Conservation (phyloP, 1,284 basidiomycete species). For the Taiwanofungus camphoratus region DNA sequence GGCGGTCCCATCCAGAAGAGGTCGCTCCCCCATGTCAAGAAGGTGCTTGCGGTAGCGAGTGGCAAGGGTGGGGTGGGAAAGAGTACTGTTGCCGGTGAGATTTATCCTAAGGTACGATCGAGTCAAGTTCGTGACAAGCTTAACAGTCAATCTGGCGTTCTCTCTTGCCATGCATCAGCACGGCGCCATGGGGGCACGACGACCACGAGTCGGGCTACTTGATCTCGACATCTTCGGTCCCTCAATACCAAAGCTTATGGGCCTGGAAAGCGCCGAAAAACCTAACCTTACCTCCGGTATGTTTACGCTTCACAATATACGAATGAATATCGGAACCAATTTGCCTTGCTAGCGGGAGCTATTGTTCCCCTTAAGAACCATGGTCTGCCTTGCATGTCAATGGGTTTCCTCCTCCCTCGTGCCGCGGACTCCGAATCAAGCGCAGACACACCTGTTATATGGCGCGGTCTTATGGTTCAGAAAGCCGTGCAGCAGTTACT, state of each 20-base stretch:
- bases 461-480: slow-evolving; percentile 98
- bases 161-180: slow-evolving; percentile 50
- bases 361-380: slow-evolving; percentile 87
- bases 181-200: slow-evolving; percentile 25
- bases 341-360: slow-evolving; percentile 69
- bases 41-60: slow-evolving; percentile 83
- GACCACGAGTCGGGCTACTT: slow-evolving; percentile 76
- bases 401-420: slow-evolving; percentile 79
- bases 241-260: slow-evolving; percentile 94
- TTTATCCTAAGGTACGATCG: not conserved
- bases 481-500: slow-evolving; percentile 96
- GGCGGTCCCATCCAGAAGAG: slow-evolving; percentile 50
- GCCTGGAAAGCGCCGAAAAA: slow-evolving; percentile 76
- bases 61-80: slow-evolving; percentile 98
- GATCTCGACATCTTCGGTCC: slow-evolving; percentile 98
- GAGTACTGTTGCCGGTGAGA: slow-evolving; percentile 84
- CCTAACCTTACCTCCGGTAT: slow-evolving; percentile 72
- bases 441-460: slow-evolving; percentile 80
- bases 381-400: slow-evolving; percentile 93
- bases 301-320: slow-evolving; percentile 20
- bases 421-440: slow-evolving; percentile 36
- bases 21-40: slow-evolving; percentile 60
- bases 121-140: not conserved
- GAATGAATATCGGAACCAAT: not conserved
- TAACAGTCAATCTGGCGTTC: slow-evolving; percentile 78